Evolutionary conservation across 2,329 filamentous ascomycete genomes (phyloP), one percentile per base, ranked within the genome.

Genomic region (Colletotrichum spaethianum): DNA sequence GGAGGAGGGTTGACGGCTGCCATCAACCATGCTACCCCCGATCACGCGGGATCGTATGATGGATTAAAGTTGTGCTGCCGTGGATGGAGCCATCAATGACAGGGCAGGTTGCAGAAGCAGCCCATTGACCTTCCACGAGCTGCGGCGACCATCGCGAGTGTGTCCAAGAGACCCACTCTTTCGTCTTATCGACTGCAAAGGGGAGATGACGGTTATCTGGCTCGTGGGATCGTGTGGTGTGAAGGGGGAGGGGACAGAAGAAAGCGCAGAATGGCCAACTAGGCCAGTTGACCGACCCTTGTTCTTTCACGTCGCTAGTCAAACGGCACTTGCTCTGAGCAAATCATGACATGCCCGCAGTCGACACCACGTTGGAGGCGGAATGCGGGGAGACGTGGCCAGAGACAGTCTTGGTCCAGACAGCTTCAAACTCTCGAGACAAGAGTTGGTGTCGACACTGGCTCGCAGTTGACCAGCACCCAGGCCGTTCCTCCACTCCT

Each of bases 21-120:
- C 59, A 69, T n/a, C n/a, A 40, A 64, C 40, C 65, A 38, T 72
- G 60, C 33, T 59, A 55, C 53, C 38, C 23, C 36, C 20, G 26
- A 69, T 50, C 69, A 72, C 59, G 59, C 65, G 65, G 53, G 38
- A 48, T 72, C 65, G 65, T 64, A 70, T 64, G 66, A 70, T 64
- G 59, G 53, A 2, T 12, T 23, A 44, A 26, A 46, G 48, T 60
- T 33, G 31, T 31, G 26, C 11, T 9, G 26, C 50, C 28, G 31
- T 63, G n/a, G 8, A 60, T 69, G 65, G 23, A 63, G 60, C 59
- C 65, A 70, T 48, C 33, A 31, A 20, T 38, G 36, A 50, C 40
- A 70, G 55, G 65, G 62, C 50, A 60, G 38, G 60, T 55, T 38
- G 59, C 70, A 64, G 59, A 69, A 59, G 46, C 60, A 48, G 53